Evolutionary conservation across 208 protist species (phyloP).

Genomic region (Polymyxa betae): DNA sequence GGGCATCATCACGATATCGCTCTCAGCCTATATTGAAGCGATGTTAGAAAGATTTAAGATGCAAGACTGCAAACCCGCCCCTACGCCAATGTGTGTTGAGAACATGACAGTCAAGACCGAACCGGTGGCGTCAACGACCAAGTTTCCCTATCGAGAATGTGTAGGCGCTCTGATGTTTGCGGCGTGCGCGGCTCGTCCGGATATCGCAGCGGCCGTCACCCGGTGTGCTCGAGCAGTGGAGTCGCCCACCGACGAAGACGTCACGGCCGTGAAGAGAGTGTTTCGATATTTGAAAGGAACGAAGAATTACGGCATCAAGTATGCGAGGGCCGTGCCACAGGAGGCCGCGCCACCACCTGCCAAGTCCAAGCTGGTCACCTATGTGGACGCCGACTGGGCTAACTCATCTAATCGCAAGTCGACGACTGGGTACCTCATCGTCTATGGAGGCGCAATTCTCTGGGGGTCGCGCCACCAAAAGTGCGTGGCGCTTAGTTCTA

Average conservation of each 20-base stretch:
- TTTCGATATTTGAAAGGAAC: too few relatives aligned
- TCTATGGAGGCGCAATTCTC: neutral
- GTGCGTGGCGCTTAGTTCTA: neutral
- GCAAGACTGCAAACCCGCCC: neutral
- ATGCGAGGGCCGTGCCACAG: too few relatives aligned
- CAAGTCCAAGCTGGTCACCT: neutral
- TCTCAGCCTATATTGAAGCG: neutral
- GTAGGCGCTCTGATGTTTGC: neutral
- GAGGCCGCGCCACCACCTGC: neutral
- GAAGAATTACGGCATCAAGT: neutral
- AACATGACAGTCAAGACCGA: neutral
- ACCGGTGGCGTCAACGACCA: neutral
- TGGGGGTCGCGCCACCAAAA: neutral
- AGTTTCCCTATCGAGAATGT: neutral
- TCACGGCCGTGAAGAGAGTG: neutral
- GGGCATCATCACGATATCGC: too few relatives aligned
- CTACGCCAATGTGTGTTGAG: neutral
- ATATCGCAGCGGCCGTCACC: neutral
- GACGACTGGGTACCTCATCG: neutral
- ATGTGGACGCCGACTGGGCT: neutral
- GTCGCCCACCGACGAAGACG: neutral
- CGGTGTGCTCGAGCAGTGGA: neutral
- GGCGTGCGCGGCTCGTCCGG: neutral
- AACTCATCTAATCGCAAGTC: neutral
- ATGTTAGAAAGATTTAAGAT: neutral